A percentile compares a stretch with the other conserved stretches of the same genome.
Conservation (phyloP, 306 rosid genomes). For the Ormosia semicastrata region DNA sequence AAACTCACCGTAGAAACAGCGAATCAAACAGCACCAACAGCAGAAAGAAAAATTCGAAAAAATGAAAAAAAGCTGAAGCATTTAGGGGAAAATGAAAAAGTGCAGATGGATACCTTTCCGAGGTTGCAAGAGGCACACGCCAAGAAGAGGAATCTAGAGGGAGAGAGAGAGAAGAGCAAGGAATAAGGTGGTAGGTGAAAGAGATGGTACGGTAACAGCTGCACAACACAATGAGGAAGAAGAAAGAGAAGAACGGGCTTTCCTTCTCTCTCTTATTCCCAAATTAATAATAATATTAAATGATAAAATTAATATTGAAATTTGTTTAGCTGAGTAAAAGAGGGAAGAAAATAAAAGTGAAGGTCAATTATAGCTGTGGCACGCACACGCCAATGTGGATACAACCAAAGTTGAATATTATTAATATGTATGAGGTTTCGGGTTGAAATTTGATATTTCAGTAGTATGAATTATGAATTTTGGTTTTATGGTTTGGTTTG, state of each 20-base stretch:
- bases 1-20: neutral
- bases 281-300: neutral
- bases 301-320: neutral
- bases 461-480: neutral
- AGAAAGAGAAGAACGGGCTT: neutral
- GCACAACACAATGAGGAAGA: neutral
- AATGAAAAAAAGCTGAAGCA: neutral
- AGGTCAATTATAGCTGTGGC: conserved; percentile 51
- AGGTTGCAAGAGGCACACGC: conserved; percentile 37
- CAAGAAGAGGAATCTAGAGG: neutral
- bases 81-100: neutral
- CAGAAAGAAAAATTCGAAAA: neutral
- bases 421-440: neutral
- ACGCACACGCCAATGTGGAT: conserved; percentile 45
- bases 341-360: neutral
- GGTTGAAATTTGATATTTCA: neutral
- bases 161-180: conserved; percentile 20
- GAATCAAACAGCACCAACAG: neutral
- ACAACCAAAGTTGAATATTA: conserved; percentile 10
- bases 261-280: neutral
- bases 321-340: neutral
- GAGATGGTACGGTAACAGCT: neutral
- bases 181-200: conserved; percentile 39
- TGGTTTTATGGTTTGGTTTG: neutral
- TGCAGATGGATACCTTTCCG: conserved; percentile 34